Percentiles rank a stretch among this genome's conserved stretches.
These are phyloP conservation scores for Coprinopsis cinerea DNA, from an alignment of 768 basidiomycete species.

Conservation along the genomic window DNA sequence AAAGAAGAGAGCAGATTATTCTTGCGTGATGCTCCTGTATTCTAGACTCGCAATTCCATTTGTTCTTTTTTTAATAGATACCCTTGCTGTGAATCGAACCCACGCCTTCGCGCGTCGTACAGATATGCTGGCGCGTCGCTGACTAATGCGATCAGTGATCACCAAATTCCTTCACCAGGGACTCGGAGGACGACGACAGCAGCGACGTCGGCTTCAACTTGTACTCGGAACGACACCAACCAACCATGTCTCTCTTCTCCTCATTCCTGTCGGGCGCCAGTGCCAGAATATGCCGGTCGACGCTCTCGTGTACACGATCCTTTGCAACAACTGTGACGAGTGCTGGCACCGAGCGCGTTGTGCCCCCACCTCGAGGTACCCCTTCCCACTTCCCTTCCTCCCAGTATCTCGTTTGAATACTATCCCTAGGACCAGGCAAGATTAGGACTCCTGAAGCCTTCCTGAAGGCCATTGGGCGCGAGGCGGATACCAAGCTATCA, in stretches of 20 bases:
- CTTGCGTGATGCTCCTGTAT: slow-evolving; percentile 84
- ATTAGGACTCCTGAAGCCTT: slow-evolving; percentile 58
- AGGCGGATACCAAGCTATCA: slow-evolving; percentile 56
- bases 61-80: too few relatives aligned
- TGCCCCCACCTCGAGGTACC: slow-evolving; percentile 33
- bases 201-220: too few relatives aligned
- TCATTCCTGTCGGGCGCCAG: not conserved
- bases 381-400: slow-evolving; percentile 12
- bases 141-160: too few relatives aligned
- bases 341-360: slow-evolving; percentile 18
- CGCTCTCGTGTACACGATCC: not conserved
- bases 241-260: not conserved
- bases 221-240: too few relatives aligned
- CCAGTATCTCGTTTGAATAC: slow-evolving; percentile 3
- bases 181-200: too few relatives aligned
- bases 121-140: too few relatives aligned
- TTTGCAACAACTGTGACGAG: not conserved
- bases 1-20: slow-evolving; percentile 81
- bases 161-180: too few relatives aligned
- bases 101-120: too few relatives aligned
- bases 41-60: slow-evolving; percentile 30
- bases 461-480: slow-evolving; percentile 69
- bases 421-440: slow-evolving; percentile 28
- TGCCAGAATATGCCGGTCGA: not conserved
- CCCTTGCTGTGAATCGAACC: too few relatives aligned